These are phyloP conservation scores for Epichloe sibirici DNA, from an alignment of 2,329 filamentous ascomycete species.

Conservation along the genomic window DNA sequence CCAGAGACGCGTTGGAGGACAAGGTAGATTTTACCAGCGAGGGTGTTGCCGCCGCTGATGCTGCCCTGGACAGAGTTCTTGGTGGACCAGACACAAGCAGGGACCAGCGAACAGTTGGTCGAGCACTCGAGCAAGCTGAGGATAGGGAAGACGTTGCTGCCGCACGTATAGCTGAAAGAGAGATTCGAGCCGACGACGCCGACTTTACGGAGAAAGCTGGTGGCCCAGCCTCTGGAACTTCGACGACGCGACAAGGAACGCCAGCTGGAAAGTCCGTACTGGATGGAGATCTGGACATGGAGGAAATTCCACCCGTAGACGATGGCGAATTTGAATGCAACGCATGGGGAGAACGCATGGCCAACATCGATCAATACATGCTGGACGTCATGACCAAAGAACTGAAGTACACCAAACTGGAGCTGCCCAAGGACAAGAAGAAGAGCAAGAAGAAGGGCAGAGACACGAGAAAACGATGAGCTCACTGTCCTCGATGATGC, in stretches of 20 bases:
- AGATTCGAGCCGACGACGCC: slow-evolving; percentile 74
- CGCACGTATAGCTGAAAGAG: slow-evolving; percentile 76
- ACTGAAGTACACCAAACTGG: slow-evolving; percentile 46
- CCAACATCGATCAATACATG: slow-evolving; percentile 65
- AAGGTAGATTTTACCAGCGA: slow-evolving; percentile 36
- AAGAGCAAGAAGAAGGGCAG: slow-evolving; percentile 48
- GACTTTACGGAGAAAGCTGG: slow-evolving; percentile 64
- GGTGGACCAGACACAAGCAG: slow-evolving; percentile 50
- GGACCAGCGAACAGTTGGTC: slow-evolving; percentile 50
- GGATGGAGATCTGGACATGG: slow-evolving; percentile 22
- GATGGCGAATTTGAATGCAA: slow-evolving; percentile 38
- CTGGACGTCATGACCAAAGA: slow-evolving; percentile 53
- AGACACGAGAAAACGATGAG: slow-evolving; percentile 38
- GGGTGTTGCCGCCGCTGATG: slow-evolving; percentile 59
- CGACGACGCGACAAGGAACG: slow-evolving; percentile 39
- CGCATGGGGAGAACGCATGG: slow-evolving; percentile 44
- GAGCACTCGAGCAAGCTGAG: slow-evolving; percentile 78
- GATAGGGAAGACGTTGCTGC: slow-evolving; percentile 86
- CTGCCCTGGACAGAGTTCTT: slow-evolving; percentile 77
- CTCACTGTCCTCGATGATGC: neutral
- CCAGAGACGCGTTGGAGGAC: slow-evolving; percentile 55
- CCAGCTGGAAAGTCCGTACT: slow-evolving; percentile 28
- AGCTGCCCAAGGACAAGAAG: slow-evolving; percentile 53
- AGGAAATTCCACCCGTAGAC: slow-evolving; percentile 9
- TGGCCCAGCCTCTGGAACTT: slow-evolving; percentile 32